phyloP scores from a whole-genome alignment of 2,329 filamentous ascomycete genomes.

The Penicillium sp. region DNA sequence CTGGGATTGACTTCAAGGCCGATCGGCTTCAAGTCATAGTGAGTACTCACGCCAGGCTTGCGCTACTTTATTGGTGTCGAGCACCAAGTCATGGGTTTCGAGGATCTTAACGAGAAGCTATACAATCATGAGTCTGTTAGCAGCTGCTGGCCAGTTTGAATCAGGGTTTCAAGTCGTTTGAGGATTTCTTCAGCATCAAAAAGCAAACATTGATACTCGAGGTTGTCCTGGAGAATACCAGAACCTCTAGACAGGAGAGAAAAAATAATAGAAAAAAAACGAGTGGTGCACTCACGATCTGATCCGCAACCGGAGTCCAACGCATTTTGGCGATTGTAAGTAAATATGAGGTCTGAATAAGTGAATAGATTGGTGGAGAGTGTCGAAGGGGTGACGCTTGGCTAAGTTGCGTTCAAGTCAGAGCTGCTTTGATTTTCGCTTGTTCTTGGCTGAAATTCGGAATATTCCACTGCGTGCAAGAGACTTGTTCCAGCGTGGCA shows the following conservation, averaged over 20 bases:
- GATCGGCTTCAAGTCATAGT: not conserved
- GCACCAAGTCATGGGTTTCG: conserved; percentile 32
- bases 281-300: not conserved
- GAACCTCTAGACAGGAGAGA: not conserved
- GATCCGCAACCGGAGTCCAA: not conserved
- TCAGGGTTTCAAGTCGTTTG: too few species aligned
- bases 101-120: conserved; percentile 39
- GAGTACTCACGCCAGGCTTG: conserved; percentile 35
- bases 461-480: too few species aligned
- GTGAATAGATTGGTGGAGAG: too few species aligned
- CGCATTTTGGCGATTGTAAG: not conserved
- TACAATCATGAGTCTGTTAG: not conserved
- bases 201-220: too few species aligned
- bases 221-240: too few species aligned
- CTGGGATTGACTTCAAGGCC: not conserved
- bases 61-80: conserved; percentile 32
- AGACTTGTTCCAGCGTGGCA: too few species aligned
- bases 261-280: not conserved
- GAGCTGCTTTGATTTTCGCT: too few species aligned
- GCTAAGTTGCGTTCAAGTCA: too few species aligned
- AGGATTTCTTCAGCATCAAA: too few species aligned
- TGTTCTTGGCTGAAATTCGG: too few species aligned
- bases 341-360: too few species aligned
- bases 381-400: too few species aligned
- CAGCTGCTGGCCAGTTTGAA: not conserved